Evolutionary conservation across 768 basidiomycete genomes (phyloP), one percentile per base, ranked within the genome.

Genomic region (Candolleomyces aberdarensis): DNA sequence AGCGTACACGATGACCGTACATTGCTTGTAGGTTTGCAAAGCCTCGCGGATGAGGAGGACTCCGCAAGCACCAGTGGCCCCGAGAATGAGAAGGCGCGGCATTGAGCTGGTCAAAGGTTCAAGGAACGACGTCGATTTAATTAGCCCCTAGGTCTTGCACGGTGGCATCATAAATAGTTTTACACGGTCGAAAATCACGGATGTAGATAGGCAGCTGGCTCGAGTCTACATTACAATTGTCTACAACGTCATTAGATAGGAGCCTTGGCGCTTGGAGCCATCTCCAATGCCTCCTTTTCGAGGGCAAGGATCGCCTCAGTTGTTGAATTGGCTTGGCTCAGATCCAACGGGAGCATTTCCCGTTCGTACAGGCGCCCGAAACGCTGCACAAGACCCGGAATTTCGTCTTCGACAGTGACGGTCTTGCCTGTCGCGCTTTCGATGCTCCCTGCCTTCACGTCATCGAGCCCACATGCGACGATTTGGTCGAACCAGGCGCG

Each of bases 381-480:
- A 17, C 76, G 75, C 41, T 69, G 62, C 20, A 84, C 72, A 50
- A 92, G 63, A 19, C 76, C 82, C 7, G 75, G 71, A 36, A 88
- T 78, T 68, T 89, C 86, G 4, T 74, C 78, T 52, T 74, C 72
- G 7, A 91, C 76, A 19, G 72, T 66, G 14, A 84, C 62, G 19
- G 68, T 54, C 56, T 73, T 70, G 14, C 74, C 74, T n/a, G 71
- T 72, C 22, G 78, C 83, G 47, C 71, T 69, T 61, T 80, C 83
- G 54, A 92, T 81, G 57, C 83, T 89, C 0, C 86, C 88, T 0
- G 95, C 93, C 57, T 78, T 83, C 44, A 98, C 94, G 61, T 92
- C 89, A 10, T 80, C 82, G 52, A 98, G 77, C 3, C 97, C 97
- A 72, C 97, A 99, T 2, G 96, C 97, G 5, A 96, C 85, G 55